These are phyloP conservation scores for Pestalotiopsis sp. DNA, from an alignment of 2,329 filamentous ascomycete species.

Conservation along the genomic window DNA sequence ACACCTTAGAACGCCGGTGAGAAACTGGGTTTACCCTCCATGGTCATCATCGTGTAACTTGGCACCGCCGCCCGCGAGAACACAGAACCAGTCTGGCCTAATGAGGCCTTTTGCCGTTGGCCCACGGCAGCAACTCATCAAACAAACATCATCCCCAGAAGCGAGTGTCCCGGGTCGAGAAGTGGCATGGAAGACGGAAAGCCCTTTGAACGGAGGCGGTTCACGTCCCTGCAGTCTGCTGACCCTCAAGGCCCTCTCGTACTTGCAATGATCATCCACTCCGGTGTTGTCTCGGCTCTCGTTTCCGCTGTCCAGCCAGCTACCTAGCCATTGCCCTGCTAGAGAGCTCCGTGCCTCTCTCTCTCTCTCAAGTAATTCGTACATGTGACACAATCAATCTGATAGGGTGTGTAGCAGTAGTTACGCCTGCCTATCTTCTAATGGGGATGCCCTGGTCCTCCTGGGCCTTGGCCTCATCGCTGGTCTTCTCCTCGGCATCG, in stretches of 20 bases:
- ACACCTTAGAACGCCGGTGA: slow-evolving; percentile 15
- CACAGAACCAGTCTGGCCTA: background rate
- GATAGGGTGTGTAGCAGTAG: background rate
- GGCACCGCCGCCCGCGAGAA: background rate
- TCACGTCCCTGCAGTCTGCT: background rate
- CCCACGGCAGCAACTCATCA: slow-evolving; percentile 1
- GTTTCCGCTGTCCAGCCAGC: background rate
- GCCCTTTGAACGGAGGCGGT: background rate
- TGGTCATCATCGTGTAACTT: slow-evolving; percentile 10
- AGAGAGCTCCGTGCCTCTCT: background rate
- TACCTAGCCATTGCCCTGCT: background rate
- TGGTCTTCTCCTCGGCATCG: slow-evolving; percentile 46
- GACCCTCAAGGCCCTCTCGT: background rate
- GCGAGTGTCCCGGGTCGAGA: slow-evolving; percentile 1
- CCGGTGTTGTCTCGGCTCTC: slow-evolving; percentile 1
- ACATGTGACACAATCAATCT: background rate
- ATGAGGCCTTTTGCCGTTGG: background rate
- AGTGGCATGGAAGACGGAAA: background rate
- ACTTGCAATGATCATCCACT: background rate
- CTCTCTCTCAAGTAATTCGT: background rate
- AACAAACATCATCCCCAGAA: slow-evolving; percentile 5
- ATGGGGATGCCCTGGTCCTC: slow-evolving; percentile 62
- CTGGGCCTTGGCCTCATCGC: slow-evolving; percentile 19
- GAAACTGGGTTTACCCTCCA: slow-evolving; percentile 11
- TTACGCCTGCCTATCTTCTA: slow-evolving; percentile 52